Evolutionary conservation across 192 early-diverging fungal genomes (phyloP).

Genomic region (Piromyces finnis): DNA sequence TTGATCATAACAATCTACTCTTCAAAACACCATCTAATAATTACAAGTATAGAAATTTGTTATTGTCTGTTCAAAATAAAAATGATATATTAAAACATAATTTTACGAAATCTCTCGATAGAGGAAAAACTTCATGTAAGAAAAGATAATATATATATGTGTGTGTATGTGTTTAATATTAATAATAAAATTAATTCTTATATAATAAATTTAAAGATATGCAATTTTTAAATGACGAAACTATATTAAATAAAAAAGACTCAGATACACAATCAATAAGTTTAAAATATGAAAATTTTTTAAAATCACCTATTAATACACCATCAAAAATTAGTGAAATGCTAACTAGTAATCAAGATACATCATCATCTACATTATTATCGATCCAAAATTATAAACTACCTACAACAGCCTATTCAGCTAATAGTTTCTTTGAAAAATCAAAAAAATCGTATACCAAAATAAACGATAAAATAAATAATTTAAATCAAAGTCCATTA

Average conservation of each 20-base stretch:
- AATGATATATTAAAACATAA: background rate
- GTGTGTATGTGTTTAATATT: too few relatives aligned
- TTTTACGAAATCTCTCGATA: background rate
- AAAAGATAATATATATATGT: too few relatives aligned
- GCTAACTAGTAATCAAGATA: background rate
- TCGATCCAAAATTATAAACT: background rate
- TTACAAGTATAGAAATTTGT: background rate
- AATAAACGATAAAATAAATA: background rate
- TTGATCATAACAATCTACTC: background rate
- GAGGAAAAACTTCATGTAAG: background rate
- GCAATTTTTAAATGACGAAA: background rate
- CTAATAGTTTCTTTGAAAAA: background rate
- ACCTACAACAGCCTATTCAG: background rate
- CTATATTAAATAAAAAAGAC: background rate
- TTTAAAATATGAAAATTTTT: background rate
- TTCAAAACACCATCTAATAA: background rate
- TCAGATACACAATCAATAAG: background rate
- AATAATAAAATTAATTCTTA: too few relatives aligned
- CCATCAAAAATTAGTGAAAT: background rate
- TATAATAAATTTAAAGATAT: too few relatives aligned
- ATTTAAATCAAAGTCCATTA: background rate
- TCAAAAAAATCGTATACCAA: background rate
- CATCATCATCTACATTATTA: too few relatives aligned
- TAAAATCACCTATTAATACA: background rate
- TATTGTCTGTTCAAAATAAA: background rate